phyloP scores from a whole-genome alignment of 306 rosid species.

The Inga leiocalycina region DNA sequence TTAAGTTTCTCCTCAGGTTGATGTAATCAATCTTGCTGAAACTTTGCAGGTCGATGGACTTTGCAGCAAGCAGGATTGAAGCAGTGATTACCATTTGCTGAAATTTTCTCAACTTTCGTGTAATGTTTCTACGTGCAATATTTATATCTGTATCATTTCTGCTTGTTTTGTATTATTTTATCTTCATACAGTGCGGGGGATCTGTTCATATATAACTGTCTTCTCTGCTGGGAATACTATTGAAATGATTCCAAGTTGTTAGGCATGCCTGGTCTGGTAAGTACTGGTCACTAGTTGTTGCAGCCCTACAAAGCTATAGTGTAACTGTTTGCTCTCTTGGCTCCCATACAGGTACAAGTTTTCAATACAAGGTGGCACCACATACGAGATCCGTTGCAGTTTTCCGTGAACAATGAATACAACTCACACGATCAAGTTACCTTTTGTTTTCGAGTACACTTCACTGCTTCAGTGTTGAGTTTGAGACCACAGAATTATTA shows the following conservation, averaged over 20 bases:
- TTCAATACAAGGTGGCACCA: neutral
- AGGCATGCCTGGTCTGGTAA: neutral
- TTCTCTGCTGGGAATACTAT: conserved; percentile 9
- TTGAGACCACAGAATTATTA: neutral
- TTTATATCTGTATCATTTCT: neutral
- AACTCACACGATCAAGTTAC: neutral
- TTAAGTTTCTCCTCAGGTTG: neutral
- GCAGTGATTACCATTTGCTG: neutral
- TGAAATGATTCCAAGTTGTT: neutral
- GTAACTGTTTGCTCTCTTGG: neutral
- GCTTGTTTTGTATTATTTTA: conserved; percentile 6
- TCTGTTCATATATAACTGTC: neutral
- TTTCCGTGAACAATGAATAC: neutral
- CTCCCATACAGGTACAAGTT: neutral
- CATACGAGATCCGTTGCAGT: neutral
- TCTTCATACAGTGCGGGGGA: conserved; percentile 1
- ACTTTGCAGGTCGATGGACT: neutral
- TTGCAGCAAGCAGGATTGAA: neutral
- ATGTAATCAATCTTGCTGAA: conserved; percentile 16
- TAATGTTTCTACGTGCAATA: conserved; percentile 13
- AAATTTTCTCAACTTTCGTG: neutral
- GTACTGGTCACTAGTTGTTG: neutral
- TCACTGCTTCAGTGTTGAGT: neutral
- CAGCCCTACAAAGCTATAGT: neutral
- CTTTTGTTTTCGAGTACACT: neutral